Conservation (phyloP, 169 alveolate species). For the Plasmodium vinckei region DNA sequence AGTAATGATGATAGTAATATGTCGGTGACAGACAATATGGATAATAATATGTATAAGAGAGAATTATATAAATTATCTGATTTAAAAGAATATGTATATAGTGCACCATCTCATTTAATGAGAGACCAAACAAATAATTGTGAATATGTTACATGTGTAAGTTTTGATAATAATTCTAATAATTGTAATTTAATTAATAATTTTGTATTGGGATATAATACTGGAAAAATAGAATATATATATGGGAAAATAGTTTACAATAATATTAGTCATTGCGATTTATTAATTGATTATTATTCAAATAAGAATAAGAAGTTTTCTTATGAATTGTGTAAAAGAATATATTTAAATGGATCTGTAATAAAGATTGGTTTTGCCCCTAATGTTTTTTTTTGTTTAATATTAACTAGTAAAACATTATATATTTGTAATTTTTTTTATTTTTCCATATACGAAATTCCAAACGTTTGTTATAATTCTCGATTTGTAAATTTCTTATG, state of each 20-base stretch:
- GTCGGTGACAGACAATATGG: not conserved
- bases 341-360: conserved; percentile 63
- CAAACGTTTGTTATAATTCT: conserved; percentile 39
- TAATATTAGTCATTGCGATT: conserved; percentile 75
- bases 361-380: conserved; percentile 61
- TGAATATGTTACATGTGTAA: conserved; percentile 74
- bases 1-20: not conserved
- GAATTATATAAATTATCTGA: conserved; percentile 42
- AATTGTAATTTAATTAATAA: conserved; percentile 67
- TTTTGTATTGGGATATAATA: conserved; percentile 60
- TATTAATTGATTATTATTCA: conserved; percentile 75
- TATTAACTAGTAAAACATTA: conserved; percentile 62
- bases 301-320: conserved; percentile 67
- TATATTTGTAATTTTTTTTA: conserved; percentile 72
- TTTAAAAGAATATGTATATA: conserved; percentile 48
- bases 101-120: conserved; percentile 68
- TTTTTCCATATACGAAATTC: conserved; percentile 49
- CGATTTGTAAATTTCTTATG: conserved; percentile 64
- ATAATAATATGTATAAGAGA: conserved; percentile 19
- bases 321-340: conserved; percentile 58
- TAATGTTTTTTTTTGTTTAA: conserved; percentile 73
- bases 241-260: conserved; percentile 65
- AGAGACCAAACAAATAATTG: conserved; percentile 48
- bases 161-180: conserved; percentile 71
- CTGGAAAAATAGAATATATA: conserved; percentile 66